Conservation (phyloP, 1,284 basidiomycete genomes). For the Tilletiaria anomala region DNA sequence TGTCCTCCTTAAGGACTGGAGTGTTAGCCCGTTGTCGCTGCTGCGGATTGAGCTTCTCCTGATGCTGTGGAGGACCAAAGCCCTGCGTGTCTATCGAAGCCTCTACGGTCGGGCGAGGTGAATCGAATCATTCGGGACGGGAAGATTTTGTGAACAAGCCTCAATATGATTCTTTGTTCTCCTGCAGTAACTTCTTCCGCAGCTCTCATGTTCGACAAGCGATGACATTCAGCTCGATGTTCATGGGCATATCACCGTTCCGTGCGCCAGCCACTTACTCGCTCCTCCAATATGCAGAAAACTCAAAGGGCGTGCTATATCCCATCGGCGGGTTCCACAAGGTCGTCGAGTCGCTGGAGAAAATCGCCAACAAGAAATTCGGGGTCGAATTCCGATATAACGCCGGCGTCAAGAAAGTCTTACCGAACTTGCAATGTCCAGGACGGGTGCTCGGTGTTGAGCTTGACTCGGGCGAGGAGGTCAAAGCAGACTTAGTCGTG, state of each 20-base stretch:
- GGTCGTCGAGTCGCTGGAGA: conserved; percentile 43
- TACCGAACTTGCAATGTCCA: conserved; percentile 12
- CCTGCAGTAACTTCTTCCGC: conserved; percentile 46
- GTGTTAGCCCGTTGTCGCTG: conserved; percentile 35
- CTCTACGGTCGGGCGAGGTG: conserved; percentile 40
- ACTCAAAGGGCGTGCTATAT: conserved; percentile 46
- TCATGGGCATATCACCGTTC: conserved; percentile 45
- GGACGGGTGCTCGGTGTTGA: conserved; percentile 40
- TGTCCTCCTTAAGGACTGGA: conserved; percentile 44
- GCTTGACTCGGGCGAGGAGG: conserved; percentile 41
- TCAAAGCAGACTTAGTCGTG: conserved; percentile 45
- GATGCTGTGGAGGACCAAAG: conserved; percentile 36
- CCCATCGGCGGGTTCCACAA: conserved; percentile 46
- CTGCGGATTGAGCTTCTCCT: conserved; percentile 42
- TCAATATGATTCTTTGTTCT: no score
- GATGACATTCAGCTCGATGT: conserved; percentile 11
- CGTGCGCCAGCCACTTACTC: conserved; percentile 47
- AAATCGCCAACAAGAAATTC: conserved; percentile 41
- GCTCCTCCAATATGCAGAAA: conserved; percentile 47
- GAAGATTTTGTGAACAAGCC: no score
- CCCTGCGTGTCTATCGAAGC: conserved; percentile 24
- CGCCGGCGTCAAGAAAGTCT: conserved; percentile 40
- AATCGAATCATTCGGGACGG: conserved; percentile 12
- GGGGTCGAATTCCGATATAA: conserved; percentile 43
- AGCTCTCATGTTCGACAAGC: conserved; percentile 42